Base-by-base conservation (phyloP, 208 protist genomes). In the Perkinsela sp. region DNA sequence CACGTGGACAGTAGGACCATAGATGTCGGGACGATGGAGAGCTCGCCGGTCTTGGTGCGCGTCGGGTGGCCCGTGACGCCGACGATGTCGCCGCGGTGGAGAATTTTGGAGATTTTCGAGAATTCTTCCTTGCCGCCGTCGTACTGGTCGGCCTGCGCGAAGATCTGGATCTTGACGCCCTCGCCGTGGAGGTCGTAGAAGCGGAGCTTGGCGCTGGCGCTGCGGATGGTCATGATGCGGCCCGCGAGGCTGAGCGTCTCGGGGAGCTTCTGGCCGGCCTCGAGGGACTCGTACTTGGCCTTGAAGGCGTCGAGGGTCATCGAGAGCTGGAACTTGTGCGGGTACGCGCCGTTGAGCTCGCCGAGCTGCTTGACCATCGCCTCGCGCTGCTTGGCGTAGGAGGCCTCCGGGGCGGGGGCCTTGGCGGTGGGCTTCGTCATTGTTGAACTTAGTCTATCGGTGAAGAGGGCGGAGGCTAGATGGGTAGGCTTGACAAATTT, bases 1-100 rank as follows among this genome's bases (percentile, higher is more conserved):
- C 98, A 99, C 29, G 98, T 96, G 6, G 87, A 86, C 1, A 94
- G 82, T 22, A 94, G 78, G 1, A 75, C 83, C 69, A 94, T 85
- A 40, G 86, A 77, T 6, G 67, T 82, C n/a, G 90, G 82, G 40
- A 73, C 80, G 68, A 95, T 80, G 1, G 83, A 91, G 67, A 95
- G 85, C 75, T 95, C 88, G 32, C 80, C 87, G 28, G 83, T 83
- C 67, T 92, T 90, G 28, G 86, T 88, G 1, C 83, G 72, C n/a
- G 79, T 82, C 0, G 96, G 83, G 30, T 79, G 77, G 29, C 97
- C 97, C 1, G 31, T 72, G 0, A 97, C 77, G 67, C 96, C 97
- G 40, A 99, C 89, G 32, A 99, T 95, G 77, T 99, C 97, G 69
- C 97, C 97, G 71, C 96, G 83, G 75, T 92, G 85, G 15, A 99